These are phyloP conservation scores for Penicillium cataractarum DNA, from an alignment of 495 filamentous ascomycete genomes.

Conservation along the genomic window DNA sequence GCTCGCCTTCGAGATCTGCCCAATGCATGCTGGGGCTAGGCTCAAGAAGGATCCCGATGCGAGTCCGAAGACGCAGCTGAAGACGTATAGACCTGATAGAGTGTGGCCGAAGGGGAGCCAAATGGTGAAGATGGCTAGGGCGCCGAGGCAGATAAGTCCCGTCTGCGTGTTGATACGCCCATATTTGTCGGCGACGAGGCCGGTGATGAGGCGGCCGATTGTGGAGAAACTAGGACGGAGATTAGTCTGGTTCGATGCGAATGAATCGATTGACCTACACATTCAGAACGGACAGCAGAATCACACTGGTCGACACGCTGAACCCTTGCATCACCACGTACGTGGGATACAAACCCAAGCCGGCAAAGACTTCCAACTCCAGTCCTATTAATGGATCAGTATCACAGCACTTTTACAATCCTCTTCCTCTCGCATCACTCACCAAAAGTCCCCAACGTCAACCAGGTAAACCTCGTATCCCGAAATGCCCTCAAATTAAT, in stretches of 20 bases:
- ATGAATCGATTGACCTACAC: slow-evolving; percentile 26
- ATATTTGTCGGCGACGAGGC: slow-evolving; percentile 67
- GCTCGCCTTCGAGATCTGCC: slow-evolving; percentile 63
- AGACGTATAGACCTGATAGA: slow-evolving; percentile 52
- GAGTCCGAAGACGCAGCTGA: slow-evolving; percentile 65
- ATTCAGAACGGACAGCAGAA: slow-evolving; percentile 39
- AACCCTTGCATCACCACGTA: slow-evolving; percentile 49
- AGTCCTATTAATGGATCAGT: slow-evolving; percentile 37
- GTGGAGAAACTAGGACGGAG: slow-evolving; percentile 31
- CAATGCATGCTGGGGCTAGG: slow-evolving; percentile 64
- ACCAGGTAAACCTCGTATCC: slow-evolving; percentile 49
- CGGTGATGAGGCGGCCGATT: slow-evolving; percentile 70
- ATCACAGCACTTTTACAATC: slow-evolving; percentile 7
- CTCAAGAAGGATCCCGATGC: slow-evolving; percentile 63
- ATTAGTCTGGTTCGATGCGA: neutral
- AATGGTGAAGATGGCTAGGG: slow-evolving; percentile 56
- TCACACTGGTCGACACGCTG: slow-evolving; percentile 36
- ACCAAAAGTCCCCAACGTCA: slow-evolving; percentile 44
- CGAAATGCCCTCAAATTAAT: slow-evolving; percentile 61
- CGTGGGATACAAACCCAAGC: slow-evolving; percentile 54
- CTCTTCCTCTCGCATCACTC: slow-evolving; percentile 7
- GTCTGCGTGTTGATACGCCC: slow-evolving; percentile 67
- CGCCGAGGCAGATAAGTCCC: slow-evolving; percentile 43
- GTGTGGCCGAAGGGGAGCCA: slow-evolving; percentile 62
- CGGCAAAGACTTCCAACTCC: slow-evolving; percentile 56